phyloP scores from a whole-genome alignment of 208 protist genomes.

The Zelonia costaricensis region DNA sequence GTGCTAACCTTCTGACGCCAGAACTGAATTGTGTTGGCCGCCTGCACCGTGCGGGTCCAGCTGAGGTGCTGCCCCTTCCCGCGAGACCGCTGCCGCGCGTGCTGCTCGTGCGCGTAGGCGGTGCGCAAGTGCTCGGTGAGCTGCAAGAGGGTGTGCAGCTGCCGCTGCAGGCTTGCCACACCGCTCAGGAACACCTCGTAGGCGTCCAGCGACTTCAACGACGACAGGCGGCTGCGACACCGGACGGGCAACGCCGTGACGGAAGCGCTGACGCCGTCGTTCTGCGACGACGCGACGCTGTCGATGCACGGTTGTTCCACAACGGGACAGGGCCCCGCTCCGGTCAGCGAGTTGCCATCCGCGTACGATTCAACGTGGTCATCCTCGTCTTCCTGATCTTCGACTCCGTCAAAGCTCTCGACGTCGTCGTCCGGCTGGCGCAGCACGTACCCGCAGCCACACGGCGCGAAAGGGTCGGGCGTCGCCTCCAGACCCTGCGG shows the following conservation, averaged over 20 bases:
- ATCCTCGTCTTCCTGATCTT: neutral
- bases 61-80: slow-evolving; percentile 21
- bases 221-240: too few species aligned
- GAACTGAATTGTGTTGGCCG: slow-evolving; percentile 32
- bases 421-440: neutral
- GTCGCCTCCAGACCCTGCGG: slow-evolving; percentile 1
- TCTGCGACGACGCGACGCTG: too few species aligned
- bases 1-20: slow-evolving; percentile 25
- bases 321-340: too few species aligned
- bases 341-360: neutral
- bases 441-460: slow-evolving; percentile 17
- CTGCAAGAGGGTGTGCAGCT: slow-evolving; percentile 9
- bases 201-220: too few species aligned
- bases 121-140: slow-evolving; percentile 5
- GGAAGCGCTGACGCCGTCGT: too few species aligned
- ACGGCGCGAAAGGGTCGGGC: slow-evolving; percentile 13
- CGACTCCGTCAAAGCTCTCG: too few species aligned
- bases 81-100: slow-evolving; percentile 11
- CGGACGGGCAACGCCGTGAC: too few species aligned
- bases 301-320: too few species aligned
- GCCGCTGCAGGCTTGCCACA: slow-evolving; percentile 10
- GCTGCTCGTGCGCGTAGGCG: slow-evolving; percentile 19
- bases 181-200: slow-evolving; percentile 16
- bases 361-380: neutral
- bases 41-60: slow-evolving; percentile 32